These are phyloP conservation scores for Dendrostoma leiphaemia DNA, from an alignment of 2,329 filamentous ascomycete species.

Conservation along the genomic window DNA sequence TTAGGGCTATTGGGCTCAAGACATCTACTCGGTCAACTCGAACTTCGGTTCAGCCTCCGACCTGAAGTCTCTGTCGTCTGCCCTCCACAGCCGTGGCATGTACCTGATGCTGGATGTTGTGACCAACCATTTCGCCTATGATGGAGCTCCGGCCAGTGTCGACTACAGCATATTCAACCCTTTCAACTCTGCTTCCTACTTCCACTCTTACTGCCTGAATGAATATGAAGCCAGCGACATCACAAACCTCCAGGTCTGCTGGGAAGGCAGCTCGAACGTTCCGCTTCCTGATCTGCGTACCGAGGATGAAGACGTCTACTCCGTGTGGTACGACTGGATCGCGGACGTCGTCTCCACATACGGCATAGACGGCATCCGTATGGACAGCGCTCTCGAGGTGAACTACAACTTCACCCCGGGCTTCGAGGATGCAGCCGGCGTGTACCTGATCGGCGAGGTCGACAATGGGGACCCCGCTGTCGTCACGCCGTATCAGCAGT, in stretches of 20 bases:
- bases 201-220: constrained; percentile 52
- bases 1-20: constrained; percentile 52
- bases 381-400: constrained; percentile 48
- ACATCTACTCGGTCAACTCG: constrained; percentile 47
- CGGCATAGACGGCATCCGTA: constrained; percentile 48
- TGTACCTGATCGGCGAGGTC: constrained; percentile 51
- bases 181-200: constrained; percentile 53
- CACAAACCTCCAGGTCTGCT: constrained; percentile 40
- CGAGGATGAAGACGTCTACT: constrained; percentile 38
- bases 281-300: constrained; percentile 51
- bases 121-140: constrained; percentile 55
- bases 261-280: constrained; percentile 47
- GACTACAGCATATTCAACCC: constrained; percentile 54
- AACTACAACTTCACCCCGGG: constrained; percentile 46
- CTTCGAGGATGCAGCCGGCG: constrained; percentile 43
- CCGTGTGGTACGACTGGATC: constrained; percentile 48
- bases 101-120: constrained; percentile 56
- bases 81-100: constrained; percentile 54
- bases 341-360: constrained; percentile 46
- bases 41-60: constrained; percentile 50
- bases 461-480: constrained; percentile 44
- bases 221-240: constrained; percentile 43
- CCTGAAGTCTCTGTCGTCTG: constrained; percentile 45
- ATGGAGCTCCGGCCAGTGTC: constrained; percentile 43
- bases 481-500: constrained; percentile 43